phyloP scores from a whole-genome alignment of 2,329 filamentous ascomycete genomes.

The Pseudogymnoascus sp. region DNA sequence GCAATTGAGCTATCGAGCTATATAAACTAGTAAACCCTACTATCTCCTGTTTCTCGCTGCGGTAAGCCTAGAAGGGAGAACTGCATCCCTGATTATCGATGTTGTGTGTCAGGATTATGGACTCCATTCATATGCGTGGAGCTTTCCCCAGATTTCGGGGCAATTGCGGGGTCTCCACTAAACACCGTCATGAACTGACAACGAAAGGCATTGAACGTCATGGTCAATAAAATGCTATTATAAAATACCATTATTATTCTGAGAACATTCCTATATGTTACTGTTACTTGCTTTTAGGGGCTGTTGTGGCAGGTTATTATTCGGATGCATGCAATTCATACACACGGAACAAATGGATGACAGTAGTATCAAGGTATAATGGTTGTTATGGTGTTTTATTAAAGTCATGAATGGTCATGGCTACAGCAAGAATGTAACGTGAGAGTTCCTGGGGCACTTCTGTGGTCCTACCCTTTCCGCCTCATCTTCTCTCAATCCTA shows the following conservation, averaged over 20 bases:
- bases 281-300: not conserved
- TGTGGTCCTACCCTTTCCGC: not conserved
- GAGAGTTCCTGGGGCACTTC: not conserved
- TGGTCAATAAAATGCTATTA: not conserved
- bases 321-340: not conserved
- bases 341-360: not conserved
- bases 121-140: not conserved
- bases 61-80: not conserved
- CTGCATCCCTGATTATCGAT: not conserved
- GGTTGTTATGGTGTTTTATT: not conserved
- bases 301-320: not conserved
- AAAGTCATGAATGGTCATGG: conserved; percentile 2
- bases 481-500: not conserved
- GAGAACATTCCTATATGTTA: not conserved
- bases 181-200: not conserved
- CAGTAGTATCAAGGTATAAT: not conserved
- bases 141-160: conserved; percentile 4
- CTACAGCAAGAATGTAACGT: not conserved
- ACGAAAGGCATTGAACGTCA: not conserved
- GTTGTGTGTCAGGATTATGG: not conserved
- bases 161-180: conserved; percentile 4
- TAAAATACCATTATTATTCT: not conserved
- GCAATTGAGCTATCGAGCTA: not conserved
- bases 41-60: not conserved
- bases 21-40: conserved; percentile 2